Evolutionary conservation across 139 green algal genomes (phyloP).

Genomic region (Chlamydomonas eustigma): DNA sequence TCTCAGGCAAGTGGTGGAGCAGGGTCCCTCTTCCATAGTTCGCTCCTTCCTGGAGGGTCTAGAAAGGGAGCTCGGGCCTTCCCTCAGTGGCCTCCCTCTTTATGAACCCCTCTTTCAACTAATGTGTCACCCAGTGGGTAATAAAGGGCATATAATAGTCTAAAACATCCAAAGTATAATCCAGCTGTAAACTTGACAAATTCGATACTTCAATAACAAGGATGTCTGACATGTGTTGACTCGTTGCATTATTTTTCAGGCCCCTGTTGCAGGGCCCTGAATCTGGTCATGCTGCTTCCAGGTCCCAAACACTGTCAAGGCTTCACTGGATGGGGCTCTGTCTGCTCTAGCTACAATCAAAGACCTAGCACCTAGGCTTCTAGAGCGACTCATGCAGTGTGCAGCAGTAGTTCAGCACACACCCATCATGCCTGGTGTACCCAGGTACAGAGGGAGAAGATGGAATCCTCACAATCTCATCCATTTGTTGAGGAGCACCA

Average conservation of each 20-base stretch:
- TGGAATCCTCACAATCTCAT: too few relatives aligned
- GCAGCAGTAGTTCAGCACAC: slow-evolving; percentile 1
- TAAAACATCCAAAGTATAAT: too few relatives aligned
- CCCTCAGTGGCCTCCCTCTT: slow-evolving; percentile 42
- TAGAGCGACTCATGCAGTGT: slow-evolving; percentile 40
- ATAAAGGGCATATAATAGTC: too few relatives aligned
- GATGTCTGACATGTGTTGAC: too few relatives aligned
- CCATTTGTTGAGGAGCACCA: too few relatives aligned
- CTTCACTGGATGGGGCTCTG: slow-evolving; percentile 49
- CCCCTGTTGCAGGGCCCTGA: too few relatives aligned
- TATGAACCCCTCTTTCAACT: slow-evolving; percentile 76
- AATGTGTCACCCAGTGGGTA: slow-evolving; percentile 70
- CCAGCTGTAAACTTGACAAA: too few relatives aligned
- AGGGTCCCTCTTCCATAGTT: slow-evolving; percentile 19
- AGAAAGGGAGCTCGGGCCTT: slow-evolving; percentile 27
- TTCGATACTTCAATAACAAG: too few relatives aligned
- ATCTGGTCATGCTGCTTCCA: slow-evolving; percentile 19
- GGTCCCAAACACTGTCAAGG: slow-evolving; percentile 43
- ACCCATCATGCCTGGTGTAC: slow-evolving; percentile 19
- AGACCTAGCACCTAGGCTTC: slow-evolving; percentile 40
- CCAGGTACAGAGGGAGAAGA: slow-evolving; percentile 14
- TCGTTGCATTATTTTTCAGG: too few relatives aligned
- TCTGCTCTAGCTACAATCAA: slow-evolving; percentile 44
- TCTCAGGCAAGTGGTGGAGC: slow-evolving; percentile 19
- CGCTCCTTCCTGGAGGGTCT: slow-evolving; percentile 24